Evolutionary conservation across 805 yeast species (phyloP).

Genomic region (Candida methanosorbosa): DNA sequence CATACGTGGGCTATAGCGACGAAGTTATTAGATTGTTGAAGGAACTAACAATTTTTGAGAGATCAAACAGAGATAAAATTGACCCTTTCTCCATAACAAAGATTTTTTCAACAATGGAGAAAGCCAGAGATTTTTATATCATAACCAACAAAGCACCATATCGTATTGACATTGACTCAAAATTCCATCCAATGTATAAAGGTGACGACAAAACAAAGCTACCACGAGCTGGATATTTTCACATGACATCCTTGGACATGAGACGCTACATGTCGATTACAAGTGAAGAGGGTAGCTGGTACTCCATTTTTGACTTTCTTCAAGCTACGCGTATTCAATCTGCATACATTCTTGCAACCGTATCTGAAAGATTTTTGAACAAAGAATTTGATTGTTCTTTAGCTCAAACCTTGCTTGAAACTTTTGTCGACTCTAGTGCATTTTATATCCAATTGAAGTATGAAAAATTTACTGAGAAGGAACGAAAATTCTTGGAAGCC

Average conservation of each 20-base stretch:
- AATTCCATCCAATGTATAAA: slow-evolving; percentile 20
- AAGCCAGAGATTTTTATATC: slow-evolving; percentile 13
- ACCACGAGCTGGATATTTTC: slow-evolving; percentile 13
- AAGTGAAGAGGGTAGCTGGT: slow-evolving; percentile 10
- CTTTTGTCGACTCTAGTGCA: slow-evolving; percentile 10
- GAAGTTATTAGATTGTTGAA: slow-evolving; percentile 16
- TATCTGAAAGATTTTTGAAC: slow-evolving; percentile 17
- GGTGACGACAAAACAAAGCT: slow-evolving; percentile 16
- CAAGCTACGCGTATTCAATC: slow-evolving; percentile 25
- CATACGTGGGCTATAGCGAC: slow-evolving; percentile 20
- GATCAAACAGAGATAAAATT: slow-evolving; percentile 11
- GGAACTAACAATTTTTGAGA: slow-evolving; percentile 12
- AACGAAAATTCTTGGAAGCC: slow-evolving; percentile 8
- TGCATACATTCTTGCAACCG: slow-evolving; percentile 26
- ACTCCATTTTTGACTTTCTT: slow-evolving; percentile 19
- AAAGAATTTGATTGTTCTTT: slow-evolving; percentile 4
- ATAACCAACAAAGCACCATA: slow-evolving; percentile 16
- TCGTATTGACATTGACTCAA: slow-evolving; percentile 12
- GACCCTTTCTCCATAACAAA: slow-evolving; percentile 5
- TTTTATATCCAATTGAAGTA: slow-evolving; percentile 16
- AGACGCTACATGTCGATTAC: slow-evolving; percentile 1
- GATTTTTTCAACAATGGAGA: slow-evolving; percentile 13
- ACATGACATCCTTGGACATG: slow-evolving; percentile 10
- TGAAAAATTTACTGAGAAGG: slow-evolving; percentile 8
- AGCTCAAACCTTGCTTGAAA: slow-evolving; percentile 13